Evolutionary conservation across 2,329 filamentous ascomycete genomes (phyloP), one percentile per base, ranked within the genome.

Genomic region (Rugonectria rugulosa): DNA sequence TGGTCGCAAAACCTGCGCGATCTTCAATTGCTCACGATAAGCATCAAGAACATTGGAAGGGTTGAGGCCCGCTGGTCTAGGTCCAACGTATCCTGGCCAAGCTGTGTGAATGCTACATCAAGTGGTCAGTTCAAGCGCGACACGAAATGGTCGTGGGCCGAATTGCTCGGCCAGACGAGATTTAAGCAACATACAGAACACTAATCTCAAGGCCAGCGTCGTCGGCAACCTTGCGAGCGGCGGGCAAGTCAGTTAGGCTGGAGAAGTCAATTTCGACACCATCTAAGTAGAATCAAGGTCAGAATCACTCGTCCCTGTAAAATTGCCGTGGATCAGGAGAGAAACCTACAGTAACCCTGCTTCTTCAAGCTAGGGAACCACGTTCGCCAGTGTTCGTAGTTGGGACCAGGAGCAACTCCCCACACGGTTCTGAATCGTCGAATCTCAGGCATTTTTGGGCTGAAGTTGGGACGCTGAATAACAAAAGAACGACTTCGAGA

Each of bases 361-460:
- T 52, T 20, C 42, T 60, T 60, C 31, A 60, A 23, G 6, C 31
- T 48, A 17, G 57, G 46, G 37, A 60, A 60, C 57, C 54, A 60
- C 6, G 31, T 24, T 19, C 24, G 50, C 54, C 54, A 60, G 21
- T 54, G 17, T 10, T 55, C 41, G 21, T 51, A 58, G 44, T 58
- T 60, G 15, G 38, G 15, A 24, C 54, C 54, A 10, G 54, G 45
- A 2, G 32, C 45, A 12, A 57, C 26, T 5, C 57, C 57, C 57
- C 57, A 60, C 6, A 44, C 37, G 14, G 54, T 60, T 29, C 57
- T 46, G 12, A 57, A 60, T 17, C 57, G 57, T 20, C 45, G 24
- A 15, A 60, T 23, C n/a, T 51, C 40, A 36, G 46, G 46, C 53
- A 56, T 56, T 26, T n/a, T n/a, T n/a, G n/a, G n/a, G n/a, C n/a